Evolutionary conservation across 1,284 basidiomycete genomes (phyloP).

Genomic region (Cutaneotrichosporon cavernicola): DNA sequence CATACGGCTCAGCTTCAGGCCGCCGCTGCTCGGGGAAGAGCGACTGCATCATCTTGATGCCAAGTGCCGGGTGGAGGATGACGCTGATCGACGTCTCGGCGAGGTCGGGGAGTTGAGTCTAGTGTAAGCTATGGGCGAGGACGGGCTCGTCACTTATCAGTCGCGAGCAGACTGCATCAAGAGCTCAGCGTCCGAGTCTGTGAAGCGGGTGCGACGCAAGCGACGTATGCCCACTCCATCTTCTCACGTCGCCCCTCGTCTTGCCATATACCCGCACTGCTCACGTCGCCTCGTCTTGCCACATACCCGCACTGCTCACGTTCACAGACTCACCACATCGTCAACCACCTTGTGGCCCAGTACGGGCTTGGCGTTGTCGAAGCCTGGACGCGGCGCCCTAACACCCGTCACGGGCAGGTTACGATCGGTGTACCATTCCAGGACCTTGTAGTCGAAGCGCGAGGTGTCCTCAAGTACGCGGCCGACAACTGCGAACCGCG

Average conservation of each 20-base stretch:
- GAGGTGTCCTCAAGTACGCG: conserved; percentile 39
- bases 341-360: conserved; percentile 38
- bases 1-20: background rate
- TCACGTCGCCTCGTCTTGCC: background rate
- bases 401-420: conserved; percentile 58
- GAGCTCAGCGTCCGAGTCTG: no score
- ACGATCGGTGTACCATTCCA: conserved; percentile 69
- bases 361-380: conserved; percentile 29
- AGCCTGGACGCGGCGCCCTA: conserved; percentile 53
- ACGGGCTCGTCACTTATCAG: no score
- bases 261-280: background rate
- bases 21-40: background rate
- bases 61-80: background rate
- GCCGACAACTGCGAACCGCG: conserved; percentile 46
- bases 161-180: no score
- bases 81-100: conserved; percentile 5
- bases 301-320: background rate
- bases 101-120: conserved; percentile 5
- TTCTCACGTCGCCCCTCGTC: background rate
- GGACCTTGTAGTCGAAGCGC: conserved; percentile 44
- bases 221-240: no score
- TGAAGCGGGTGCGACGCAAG: no score
- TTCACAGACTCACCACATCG: conserved; percentile 49
- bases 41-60: conserved; percentile 1
- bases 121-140: background rate